Percentiles rank a stretch among this genome's conserved stretches.
Conservation (phyloP, 2,329 filamentous ascomycete species). For the Phaeoacremonium minimum region DNA sequence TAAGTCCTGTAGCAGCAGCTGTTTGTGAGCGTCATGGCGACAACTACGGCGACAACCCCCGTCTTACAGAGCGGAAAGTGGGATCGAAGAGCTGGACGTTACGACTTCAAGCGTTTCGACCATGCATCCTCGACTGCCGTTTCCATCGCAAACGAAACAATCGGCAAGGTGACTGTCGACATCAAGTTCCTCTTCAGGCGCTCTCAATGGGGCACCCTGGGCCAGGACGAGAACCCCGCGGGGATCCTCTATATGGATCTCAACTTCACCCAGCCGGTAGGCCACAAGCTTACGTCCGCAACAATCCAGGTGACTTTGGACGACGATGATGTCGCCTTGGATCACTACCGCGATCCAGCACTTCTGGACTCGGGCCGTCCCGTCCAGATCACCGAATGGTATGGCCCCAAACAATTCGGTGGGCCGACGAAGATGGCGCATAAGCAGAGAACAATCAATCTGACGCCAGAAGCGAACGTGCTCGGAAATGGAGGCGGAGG, state of each 20-base stretch:
- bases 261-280: conserved; percentile 15
- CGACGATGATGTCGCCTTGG: conserved; percentile 15
- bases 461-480: conserved; percentile 13
- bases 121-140: conserved; percentile 3
- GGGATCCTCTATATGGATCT: conserved; percentile 22
- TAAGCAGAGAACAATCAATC: conserved; percentile 6
- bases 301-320: conserved; percentile 18
- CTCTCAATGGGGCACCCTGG: conserved; percentile 20
- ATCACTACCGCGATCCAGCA: conserved; percentile 2
- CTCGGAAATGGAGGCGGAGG: conserved; percentile 14
- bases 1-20: too few species aligned
- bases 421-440: conserved; percentile 12
- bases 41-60: background rate
- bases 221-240: conserved; percentile 11
- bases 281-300: conserved; percentile 16
- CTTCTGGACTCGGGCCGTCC: conserved; percentile 5
- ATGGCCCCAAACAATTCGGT: conserved; percentile 16
- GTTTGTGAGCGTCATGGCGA: too few species aligned
- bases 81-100: conserved; percentile 4
- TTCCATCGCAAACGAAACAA: conserved; percentile 3
- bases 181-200: conserved; percentile 21
- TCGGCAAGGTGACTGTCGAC: conserved; percentile 18
- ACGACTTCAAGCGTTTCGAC: conserved; percentile 6
- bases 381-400: conserved; percentile 15
- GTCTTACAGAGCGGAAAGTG: background rate